Conservation (phyloP, 176 grass and related monocot genomes). For the Bonia amplexicaulis region DNA sequence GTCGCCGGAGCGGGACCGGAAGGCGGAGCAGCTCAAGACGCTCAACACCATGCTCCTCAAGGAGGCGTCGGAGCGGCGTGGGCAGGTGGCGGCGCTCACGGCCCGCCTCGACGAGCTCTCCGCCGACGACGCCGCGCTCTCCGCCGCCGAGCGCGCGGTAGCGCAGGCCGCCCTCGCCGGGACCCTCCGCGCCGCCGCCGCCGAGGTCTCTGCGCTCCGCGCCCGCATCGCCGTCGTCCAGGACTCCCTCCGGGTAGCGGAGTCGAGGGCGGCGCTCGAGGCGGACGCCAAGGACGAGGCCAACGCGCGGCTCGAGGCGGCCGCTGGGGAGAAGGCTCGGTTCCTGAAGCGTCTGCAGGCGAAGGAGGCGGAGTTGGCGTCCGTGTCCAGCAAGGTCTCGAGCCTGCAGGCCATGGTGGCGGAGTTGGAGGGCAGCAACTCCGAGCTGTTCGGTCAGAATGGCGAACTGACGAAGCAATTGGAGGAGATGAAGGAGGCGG, state of each 20-base stretch:
- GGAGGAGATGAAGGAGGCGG: conserved; percentile 12
- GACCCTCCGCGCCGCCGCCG: conserved; percentile 39
- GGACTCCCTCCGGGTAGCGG: not conserved
- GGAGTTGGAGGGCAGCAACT: conserved; percentile 24
- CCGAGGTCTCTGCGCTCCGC: conserved; percentile 25
- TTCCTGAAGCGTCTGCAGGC: conserved; percentile 7
- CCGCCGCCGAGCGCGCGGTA: conserved; percentile 34
- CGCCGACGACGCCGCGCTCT: conserved; percentile 30
- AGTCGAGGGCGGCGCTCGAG: conserved; percentile 10
- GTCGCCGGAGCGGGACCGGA: conserved; percentile 12
- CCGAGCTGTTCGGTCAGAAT: conserved; percentile 11
- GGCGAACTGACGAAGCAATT: conserved; percentile 15
- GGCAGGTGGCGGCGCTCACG: conserved; percentile 42
- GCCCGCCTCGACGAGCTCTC: conserved; percentile 45
- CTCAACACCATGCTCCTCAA: conserved; percentile 62
- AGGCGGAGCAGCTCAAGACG: conserved; percentile 48
- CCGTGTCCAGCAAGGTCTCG: conserved; percentile 21
- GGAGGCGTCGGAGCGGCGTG: conserved; percentile 54
- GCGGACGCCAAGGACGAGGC: conserved; percentile 14
- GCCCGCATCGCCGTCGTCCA: conserved; percentile 20
- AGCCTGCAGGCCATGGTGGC: conserved; percentile 1
- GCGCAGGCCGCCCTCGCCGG: conserved; percentile 31
- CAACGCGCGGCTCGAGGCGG: conserved; percentile 16
- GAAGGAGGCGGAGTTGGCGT: conserved; percentile 39
- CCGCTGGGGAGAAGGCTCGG: conserved; percentile 4